Conservation (phyloP, 2,329 filamentous ascomycete species). For the Alternaria alternata region DNA sequence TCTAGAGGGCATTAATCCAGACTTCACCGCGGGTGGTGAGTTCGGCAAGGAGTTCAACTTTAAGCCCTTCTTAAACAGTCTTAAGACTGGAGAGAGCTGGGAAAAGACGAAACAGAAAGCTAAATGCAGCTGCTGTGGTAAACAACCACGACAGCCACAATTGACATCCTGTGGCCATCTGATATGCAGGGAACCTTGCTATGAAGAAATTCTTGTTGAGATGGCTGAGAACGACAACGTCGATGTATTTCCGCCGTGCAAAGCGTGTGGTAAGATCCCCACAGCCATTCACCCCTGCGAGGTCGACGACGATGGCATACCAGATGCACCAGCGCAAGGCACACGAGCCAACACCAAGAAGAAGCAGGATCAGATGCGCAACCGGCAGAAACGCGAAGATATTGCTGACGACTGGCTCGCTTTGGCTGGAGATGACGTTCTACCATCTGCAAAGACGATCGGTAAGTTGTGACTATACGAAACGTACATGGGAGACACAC, state of each 20-base stretch:
- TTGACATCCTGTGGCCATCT: conserved; percentile 64
- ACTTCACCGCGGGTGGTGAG: conserved; percentile 7
- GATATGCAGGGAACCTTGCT: conserved; percentile 61
- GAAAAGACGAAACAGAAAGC: conserved; percentile 53
- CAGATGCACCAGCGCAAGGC: conserved; percentile 9
- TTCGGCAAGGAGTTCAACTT: conserved; percentile 55
- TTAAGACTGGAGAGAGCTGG: conserved; percentile 47
- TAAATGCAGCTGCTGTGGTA: conserved; percentile 56
- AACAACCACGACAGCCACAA: conserved; percentile 50
- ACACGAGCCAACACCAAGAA: conserved; percentile 29
- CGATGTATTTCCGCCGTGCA: conserved; percentile 31
- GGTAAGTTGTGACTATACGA: conserved; percentile 20
- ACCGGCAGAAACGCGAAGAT: conserved; percentile 33
- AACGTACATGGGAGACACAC: not conserved
- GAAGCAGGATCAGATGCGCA: conserved; percentile 22
- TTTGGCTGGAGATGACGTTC: conserved; percentile 44
- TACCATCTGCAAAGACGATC: conserved; percentile 57
- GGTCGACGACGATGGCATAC: conserved; percentile 22
- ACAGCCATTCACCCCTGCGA: conserved; percentile 31
- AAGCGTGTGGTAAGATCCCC: conserved; percentile 45
- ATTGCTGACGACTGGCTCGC: conserved; percentile 52
- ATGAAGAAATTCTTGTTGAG: conserved; percentile 43
- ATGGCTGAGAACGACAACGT: conserved; percentile 29
- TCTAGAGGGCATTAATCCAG: not conserved
- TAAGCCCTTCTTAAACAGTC: conserved; percentile 50